A percentile compares a stretch with the other conserved stretches of the same genome.
Evolutionary conservation across 2,329 filamentous ascomycete species (phyloP).

Genomic region (Trichophyton simii): DNA sequence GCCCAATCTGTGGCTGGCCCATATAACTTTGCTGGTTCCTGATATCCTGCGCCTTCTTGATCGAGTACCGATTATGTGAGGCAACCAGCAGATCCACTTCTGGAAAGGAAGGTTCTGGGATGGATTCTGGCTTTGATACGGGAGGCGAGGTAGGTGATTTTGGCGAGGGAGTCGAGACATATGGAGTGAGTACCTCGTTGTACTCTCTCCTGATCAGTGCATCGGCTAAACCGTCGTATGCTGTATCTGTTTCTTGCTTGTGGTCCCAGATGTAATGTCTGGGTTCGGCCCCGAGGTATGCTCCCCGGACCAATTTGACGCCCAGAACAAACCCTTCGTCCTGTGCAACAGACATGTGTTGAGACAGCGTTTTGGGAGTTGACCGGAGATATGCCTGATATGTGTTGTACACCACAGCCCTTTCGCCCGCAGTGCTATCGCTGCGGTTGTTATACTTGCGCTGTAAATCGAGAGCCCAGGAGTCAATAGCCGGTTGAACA

Average conservation of each 20-base stretch:
- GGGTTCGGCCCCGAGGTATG: conserved; percentile 58
- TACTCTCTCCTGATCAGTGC: conserved; percentile 53
- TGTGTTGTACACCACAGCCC: conserved; percentile 62
- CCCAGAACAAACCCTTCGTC: conserved; percentile 54
- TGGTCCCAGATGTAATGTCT: conserved; percentile 57
- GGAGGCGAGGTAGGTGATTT: conserved; percentile 20
- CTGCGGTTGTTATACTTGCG: conserved; percentile 54
- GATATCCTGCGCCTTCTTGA: conserved; percentile 41
- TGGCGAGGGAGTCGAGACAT: conserved; percentile 12
- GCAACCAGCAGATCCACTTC: conserved; percentile 56
- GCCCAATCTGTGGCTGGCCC: conserved; percentile 31
- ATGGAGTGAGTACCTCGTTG: conserved; percentile 36
- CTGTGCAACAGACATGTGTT: conserved; percentile 48
- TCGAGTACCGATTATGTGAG: conserved; percentile 65
- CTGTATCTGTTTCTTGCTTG: conserved; percentile 55
- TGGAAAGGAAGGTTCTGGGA: conserved; percentile 37
- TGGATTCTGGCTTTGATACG: not conserved
- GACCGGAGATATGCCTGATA: conserved; percentile 65
- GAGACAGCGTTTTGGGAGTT: conserved; percentile 44
- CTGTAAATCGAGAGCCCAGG: conserved; percentile 65
- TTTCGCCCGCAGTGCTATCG: conserved; percentile 22
- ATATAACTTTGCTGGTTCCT: conserved; percentile 33
- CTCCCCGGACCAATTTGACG: conserved; percentile 62
- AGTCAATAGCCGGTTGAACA: conserved; percentile 66
- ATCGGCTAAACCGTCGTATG: conserved; percentile 59